phyloP scores from a whole-genome alignment of 306 rosid genomes.

The Casuarina glauca region DNA sequence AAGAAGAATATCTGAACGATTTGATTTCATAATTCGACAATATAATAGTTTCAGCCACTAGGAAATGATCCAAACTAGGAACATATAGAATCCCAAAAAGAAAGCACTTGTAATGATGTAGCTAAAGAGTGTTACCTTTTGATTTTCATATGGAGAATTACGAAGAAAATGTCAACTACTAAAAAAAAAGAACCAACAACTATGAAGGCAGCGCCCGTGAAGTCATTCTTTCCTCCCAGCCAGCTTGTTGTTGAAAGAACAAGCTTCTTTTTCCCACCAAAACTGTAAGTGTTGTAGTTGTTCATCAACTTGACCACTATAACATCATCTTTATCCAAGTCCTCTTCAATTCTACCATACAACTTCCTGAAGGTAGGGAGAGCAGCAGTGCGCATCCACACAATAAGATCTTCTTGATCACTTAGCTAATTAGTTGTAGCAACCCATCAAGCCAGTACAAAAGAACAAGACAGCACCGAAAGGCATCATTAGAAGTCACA shows the following conservation, averaged over 20 bases:
- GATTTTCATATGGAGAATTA: conserved; percentile 72
- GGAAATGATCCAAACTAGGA: too few species aligned
- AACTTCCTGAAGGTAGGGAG: conserved; percentile 91
- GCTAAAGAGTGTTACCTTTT: conserved; percentile 51
- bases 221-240: conserved; percentile 95
- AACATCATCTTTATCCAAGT: conserved; percentile 80
- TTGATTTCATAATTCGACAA: background rate
- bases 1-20: background rate
- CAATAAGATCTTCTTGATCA: conserved; percentile 95
- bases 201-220: conserved; percentile 78
- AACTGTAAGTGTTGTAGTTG: conserved; percentile 89
- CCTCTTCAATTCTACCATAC: conserved; percentile 90
- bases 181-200: conserved; percentile 68
- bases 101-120: background rate
- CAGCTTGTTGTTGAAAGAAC: conserved; percentile 85
- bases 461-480: conserved; percentile 19
- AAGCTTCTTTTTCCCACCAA: conserved; percentile 87
- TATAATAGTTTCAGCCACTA: background rate
- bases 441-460: conserved; percentile 28
- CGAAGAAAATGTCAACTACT: conserved; percentile 65
- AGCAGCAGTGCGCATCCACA: conserved; percentile 99
- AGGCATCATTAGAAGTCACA: conserved; percentile 16
- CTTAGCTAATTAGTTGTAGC: conserved; percentile 55
- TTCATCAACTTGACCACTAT: conserved; percentile 62
- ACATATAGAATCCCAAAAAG: background rate